These are phyloP conservation scores for Glutinoglossum americanum DNA, from an alignment of 495 filamentous ascomycete species.

Conservation along the genomic window DNA sequence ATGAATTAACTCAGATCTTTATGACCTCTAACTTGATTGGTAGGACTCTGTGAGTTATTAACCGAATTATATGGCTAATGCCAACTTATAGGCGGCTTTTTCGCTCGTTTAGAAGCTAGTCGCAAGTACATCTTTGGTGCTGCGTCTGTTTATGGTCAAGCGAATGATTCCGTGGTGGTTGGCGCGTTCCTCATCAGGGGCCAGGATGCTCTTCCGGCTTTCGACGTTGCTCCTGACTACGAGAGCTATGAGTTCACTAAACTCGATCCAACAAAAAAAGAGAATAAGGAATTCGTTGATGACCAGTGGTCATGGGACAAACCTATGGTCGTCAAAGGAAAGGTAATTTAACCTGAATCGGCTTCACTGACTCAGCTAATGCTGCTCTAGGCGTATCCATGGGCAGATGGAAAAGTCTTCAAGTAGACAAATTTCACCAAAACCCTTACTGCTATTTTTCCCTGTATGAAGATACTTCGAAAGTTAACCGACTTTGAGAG, in stretches of 20 bases:
- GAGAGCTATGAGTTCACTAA: constrained; percentile 93
- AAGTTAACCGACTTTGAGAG: not conserved
- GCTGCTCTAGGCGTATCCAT: constrained; percentile 25
- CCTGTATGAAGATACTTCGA: not conserved
- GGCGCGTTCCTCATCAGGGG: constrained; percentile 91
- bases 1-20: constrained; percentile 90
- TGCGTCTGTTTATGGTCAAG: constrained; percentile 67
- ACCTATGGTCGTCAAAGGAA: constrained; percentile 53
- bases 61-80: constrained; percentile 6
- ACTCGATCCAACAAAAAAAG: constrained; percentile 68
- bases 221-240: constrained; percentile 90
- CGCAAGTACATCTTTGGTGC: constrained; percentile 97
- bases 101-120: constrained; percentile 86
- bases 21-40: constrained; percentile 94
- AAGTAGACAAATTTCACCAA: constrained; percentile 44
- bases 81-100: constrained; percentile 52
- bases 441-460: not conserved
- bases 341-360: constrained; percentile 23
- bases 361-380: not conserved
- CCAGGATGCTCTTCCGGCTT: constrained; percentile 64
- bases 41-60: constrained; percentile 13
- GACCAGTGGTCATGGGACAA: constrained; percentile 82
- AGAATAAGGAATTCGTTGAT: constrained; percentile 66
- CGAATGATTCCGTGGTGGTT: constrained; percentile 69
- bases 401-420: constrained; percentile 90